Base-by-base conservation (phyloP, 139 green algal species). In the Zygnema circumcarinatum region DNA sequence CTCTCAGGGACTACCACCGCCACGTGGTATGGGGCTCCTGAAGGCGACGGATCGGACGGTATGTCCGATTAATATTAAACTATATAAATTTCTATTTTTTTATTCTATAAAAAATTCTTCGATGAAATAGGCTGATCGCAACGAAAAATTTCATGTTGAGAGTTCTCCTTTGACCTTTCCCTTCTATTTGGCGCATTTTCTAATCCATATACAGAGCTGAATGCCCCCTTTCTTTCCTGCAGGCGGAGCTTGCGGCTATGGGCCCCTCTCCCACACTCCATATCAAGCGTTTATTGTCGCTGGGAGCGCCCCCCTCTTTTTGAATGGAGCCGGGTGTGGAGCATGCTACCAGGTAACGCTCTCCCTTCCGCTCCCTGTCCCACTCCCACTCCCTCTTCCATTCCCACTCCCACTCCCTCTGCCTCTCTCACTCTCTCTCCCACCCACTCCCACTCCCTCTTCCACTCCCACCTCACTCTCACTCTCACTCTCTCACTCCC, bases 221-320 rank as follows among this genome's bases (percentile, higher is more conserved):
- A n/a, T n/a, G n/a, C n/a, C n/a, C 47, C 16, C 47, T 62, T 16
- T 62, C 47, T 62, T 16, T 62, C 47, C 16, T 16, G 47, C 47
- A 78, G 69, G 11, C 7, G 69, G 69, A 52, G 69, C 69, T 78
- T 78, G 69, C 36, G 69, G 11, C 35, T 78, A 78, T 20, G 69
- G 69, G 7, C 69, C 69, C 35, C 16, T 78, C 7, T 16, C 11
- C 35, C 11, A 3, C 11, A 38, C 69, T 78, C 69, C 36, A 3
- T 78, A 78, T 78, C 7, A 16, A 52, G 69, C 69, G 7, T 52
- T n/a, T 41, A 20, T 78, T 7, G 69, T 41, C 7, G 69, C 69
- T 20, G 69, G 35, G 11, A 78, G 69, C 16, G 11, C 36, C 16
- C 35, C 69, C 36, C 3, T 78, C 16, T 78, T 78, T 41, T 11